A percentile compares a stretch with the other conserved stretches of the same genome.
Evolutionary conservation across 306 rosid species (phyloP).

Genomic region (Corylus heterophylla): DNA sequence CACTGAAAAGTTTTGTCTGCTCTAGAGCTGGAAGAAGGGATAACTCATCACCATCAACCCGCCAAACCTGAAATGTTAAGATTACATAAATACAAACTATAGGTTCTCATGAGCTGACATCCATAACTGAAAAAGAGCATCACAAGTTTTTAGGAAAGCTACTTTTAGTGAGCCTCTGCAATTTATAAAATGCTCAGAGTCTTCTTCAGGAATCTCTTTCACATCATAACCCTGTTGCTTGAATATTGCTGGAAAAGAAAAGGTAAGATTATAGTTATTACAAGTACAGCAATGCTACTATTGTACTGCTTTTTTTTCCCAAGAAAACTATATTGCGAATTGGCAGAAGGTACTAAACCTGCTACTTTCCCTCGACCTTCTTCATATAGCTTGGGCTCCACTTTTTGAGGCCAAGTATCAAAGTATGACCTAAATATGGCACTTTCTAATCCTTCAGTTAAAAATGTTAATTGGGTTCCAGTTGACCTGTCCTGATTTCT

Average conservation of each 20-base stretch:
- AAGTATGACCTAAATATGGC: conserved; percentile 63
- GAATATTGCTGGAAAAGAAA: conserved; percentile 72
- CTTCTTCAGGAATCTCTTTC: conserved; percentile 86
- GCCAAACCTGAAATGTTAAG: conserved; percentile 72
- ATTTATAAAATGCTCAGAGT: conserved; percentile 58
- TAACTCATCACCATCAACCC: conserved; percentile 68
- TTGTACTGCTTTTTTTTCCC: conserved; percentile 2
- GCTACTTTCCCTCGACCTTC: conserved; percentile 98
- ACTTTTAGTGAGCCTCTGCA: conserved; percentile 77
- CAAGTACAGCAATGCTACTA: conserved; percentile 1
- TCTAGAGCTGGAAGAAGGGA: conserved; percentile 57
- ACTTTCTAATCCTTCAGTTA: conserved; percentile 90
- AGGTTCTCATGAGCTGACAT: conserved; percentile 11
- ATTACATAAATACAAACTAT: conserved; percentile 25
- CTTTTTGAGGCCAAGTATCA: conserved; percentile 73
- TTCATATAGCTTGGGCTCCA: conserved; percentile 76
- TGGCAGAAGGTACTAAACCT: conserved; percentile 52
- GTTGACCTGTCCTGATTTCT: conserved; percentile 78
- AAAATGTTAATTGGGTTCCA: conserved; percentile 60
- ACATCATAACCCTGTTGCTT: conserved; percentile 97
- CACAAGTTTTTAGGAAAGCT: conserved; percentile 33
- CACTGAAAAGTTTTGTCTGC: conserved; percentile 63
- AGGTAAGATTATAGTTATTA: conserved; percentile 24
- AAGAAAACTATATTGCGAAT: not conserved
- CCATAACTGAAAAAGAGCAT: not conserved